phyloP scores from a whole-genome alignment of 2,329 filamentous ascomycete species.

The Shiraia sp. region DNA sequence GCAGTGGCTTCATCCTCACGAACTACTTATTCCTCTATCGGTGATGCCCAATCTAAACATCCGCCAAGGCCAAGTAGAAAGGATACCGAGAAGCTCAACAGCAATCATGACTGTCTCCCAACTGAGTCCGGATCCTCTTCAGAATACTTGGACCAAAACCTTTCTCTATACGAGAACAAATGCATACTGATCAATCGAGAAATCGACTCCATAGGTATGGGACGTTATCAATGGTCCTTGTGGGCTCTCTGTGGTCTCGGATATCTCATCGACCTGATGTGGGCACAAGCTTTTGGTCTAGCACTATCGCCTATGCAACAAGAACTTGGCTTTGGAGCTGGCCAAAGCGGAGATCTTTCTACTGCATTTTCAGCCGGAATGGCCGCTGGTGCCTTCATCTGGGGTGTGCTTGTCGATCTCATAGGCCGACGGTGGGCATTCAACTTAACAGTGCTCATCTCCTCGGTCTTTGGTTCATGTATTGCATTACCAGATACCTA shows the following conservation, averaged over 20 bases:
- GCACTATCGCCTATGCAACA: conserved; percentile 59
- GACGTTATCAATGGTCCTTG: conserved; percentile 57
- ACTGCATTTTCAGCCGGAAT: conserved; percentile 59
- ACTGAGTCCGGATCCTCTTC: conserved; percentile 2
- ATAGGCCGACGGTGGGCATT: conserved; percentile 60
- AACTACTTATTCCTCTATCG: conserved; percentile 9
- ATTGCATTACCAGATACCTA: conserved; percentile 57
- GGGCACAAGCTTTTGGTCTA: conserved; percentile 63
- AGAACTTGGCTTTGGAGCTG: conserved; percentile 57
- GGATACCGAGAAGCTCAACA: conserved; percentile 3
- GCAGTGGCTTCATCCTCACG: conserved; percentile 8
- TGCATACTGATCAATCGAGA: conserved; percentile 52
- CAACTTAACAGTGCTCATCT: conserved; percentile 61
- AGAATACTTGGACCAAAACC: conserved; percentile 13
- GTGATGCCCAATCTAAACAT: not conserved
- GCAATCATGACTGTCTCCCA: not conserved
- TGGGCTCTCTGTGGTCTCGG: conserved; percentile 60
- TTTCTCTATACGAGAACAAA: conserved; percentile 48
- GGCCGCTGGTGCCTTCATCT: conserved; percentile 60
- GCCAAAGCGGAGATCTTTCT: conserved; percentile 56
- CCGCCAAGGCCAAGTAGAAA: not conserved
- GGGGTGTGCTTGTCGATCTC: conserved; percentile 61
- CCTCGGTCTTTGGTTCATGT: conserved; percentile 58
- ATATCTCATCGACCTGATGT: conserved; percentile 60
- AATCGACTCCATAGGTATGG: conserved; percentile 59